phyloP scores from a whole-genome alignment of 2,329 filamentous ascomycete genomes.

The Metarhizium brunneum region DNA sequence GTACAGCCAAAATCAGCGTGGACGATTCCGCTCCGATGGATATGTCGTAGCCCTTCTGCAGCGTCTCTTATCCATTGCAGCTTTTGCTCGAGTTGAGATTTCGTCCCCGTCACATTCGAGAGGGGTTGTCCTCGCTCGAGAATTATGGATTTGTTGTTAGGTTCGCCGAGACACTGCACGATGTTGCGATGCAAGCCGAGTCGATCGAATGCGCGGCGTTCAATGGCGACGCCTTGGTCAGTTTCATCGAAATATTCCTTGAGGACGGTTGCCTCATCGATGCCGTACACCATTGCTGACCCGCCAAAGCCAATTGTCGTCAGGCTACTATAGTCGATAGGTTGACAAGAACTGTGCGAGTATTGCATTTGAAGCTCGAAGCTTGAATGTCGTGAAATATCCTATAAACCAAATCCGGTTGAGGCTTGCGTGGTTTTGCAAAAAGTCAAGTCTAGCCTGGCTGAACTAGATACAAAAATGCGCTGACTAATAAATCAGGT shows the following conservation, averaged over 20 bases:
- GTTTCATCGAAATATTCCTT: constrained; percentile 6
- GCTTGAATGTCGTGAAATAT: neutral
- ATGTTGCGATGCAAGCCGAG: constrained; percentile 4
- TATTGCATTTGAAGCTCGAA: neutral
- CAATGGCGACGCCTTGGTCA: constrained; percentile 1
- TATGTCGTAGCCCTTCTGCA: constrained; percentile 2
- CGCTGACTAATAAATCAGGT: neutral
- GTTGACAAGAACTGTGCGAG: neutral
- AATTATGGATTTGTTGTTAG: constrained; percentile 1
- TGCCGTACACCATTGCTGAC: constrained; percentile 5
- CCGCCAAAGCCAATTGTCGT: constrained; percentile 1
- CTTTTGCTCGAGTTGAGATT: constrained; percentile 1
- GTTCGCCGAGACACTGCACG: constrained; percentile 2
- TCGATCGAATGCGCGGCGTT: constrained; percentile 5
- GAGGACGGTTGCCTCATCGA: constrained; percentile 4
- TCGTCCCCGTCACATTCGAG: neutral
- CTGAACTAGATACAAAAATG: neutral
- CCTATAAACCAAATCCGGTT: too few species aligned
- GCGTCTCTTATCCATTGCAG: constrained; percentile 3
- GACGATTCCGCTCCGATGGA: constrained; percentile 4
- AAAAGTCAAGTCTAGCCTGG: too few species aligned
- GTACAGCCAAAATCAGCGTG: constrained; percentile 6
- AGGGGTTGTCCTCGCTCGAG: constrained; percentile 5
- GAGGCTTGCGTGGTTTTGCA: too few species aligned
- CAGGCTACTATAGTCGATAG: constrained; percentile 1